Percentiles rank a stretch among this genome's conserved stretches.
These are phyloP conservation scores for Xylariales sp. DNA, from an alignment of 2,329 filamentous ascomycete genomes.

Conservation along the genomic window DNA sequence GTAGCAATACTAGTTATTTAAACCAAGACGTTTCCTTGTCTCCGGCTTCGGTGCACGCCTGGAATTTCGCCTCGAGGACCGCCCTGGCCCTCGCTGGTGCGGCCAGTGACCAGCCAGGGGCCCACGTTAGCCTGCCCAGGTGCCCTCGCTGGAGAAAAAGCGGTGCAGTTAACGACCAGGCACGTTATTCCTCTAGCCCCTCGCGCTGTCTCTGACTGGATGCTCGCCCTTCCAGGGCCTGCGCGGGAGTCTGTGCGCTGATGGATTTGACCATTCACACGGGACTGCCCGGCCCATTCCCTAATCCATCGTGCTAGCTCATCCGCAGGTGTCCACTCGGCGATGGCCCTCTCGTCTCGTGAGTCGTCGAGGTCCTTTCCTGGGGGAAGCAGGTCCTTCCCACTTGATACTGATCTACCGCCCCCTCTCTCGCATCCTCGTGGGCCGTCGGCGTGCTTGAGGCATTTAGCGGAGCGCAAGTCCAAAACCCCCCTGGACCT, in stretches of 20 bases:
- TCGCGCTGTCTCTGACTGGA: no score
- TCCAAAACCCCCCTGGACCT: no score
- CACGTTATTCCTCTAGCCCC: no score
- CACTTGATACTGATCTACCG: not conserved
- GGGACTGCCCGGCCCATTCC: slow-evolving; percentile 1
- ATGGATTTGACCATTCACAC: slow-evolving; percentile 11
- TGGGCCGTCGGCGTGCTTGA: not conserved
- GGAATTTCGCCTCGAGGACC: no score
- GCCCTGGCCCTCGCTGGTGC: slow-evolving; percentile 3
- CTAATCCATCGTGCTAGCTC: slow-evolving; percentile 1
- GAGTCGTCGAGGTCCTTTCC: not conserved
- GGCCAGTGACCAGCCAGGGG: no score
- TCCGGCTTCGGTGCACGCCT: slow-evolving; percentile 4
- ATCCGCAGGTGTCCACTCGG: not conserved
- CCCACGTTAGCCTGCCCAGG: no score
- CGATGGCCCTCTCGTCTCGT: not conserved
- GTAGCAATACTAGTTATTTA: slow-evolving; percentile 3
- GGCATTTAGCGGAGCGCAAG: slow-evolving; percentile 1
- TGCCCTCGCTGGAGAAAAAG: not conserved
- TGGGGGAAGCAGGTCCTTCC: no score
- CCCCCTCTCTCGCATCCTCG: not conserved
- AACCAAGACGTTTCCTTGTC: slow-evolving; percentile 1
- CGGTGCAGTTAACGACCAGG: not conserved
- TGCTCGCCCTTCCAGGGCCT: no score
- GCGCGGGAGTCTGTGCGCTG: slow-evolving; percentile 16